Evolutionary conservation across 108 stramenopile genomes (phyloP), one percentile per base, ranked within the genome.

Genomic region (Cyclotella distinguenda): DNA sequence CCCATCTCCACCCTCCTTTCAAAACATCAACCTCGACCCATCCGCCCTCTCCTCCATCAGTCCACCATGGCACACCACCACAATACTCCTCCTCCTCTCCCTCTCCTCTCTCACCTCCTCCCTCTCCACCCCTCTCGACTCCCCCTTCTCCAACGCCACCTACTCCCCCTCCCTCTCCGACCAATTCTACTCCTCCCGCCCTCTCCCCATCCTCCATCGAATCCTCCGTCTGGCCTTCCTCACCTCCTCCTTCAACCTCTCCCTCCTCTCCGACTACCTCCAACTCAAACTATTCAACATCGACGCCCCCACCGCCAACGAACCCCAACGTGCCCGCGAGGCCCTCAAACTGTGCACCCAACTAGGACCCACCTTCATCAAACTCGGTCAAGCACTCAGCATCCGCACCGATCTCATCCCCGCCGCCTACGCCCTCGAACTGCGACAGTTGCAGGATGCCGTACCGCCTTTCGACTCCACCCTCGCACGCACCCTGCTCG

Each of bases 381-480:
- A 87, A 38, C 56, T 96, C n/a, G 93, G 93, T 0, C 95, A 96
- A 64, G 91, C 90, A 0, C 47, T 93, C 13, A 81, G 78, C 12
- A 91, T 96, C 65, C 83, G 95, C 28, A 89, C 91, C 1, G 95
- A 96, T 54, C 66, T 96, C 32, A 60, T 96, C 8, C 88, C 86
- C 6, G 89, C 84, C 40, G 53, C 80, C 11, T 94, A 94, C 64
- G 90, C 92, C 7, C 48, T 84, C 63, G 88, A 94, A 76, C 76
- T 96, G 33, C 56, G 88, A 45, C 56, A 81, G 55, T 72, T 96
- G 48, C 93, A 95, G 66, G 95, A 96, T 72, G 80, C 81, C 33
- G 93, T 94, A 15, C 83, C 86, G 0, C 92, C 95, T 2, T 95
- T 95, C 73, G 64, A 79, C 31, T 77, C 60, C 49, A 83, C 45